phyloP scores from a whole-genome alignment of 31 red algal species.

The Asparagopsis taxiformis region DNA sequence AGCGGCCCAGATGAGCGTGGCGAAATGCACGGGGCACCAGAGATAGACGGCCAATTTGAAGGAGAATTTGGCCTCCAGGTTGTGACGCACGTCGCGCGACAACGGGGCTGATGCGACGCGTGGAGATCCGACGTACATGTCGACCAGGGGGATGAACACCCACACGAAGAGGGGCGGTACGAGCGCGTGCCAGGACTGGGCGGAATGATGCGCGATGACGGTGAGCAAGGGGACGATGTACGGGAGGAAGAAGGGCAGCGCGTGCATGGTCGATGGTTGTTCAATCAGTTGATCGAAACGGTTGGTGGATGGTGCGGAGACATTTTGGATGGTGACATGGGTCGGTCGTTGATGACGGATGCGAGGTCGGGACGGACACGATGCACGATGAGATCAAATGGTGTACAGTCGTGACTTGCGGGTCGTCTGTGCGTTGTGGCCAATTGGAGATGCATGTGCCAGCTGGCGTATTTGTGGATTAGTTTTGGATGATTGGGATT shows the following conservation, averaged over 20 bases:
- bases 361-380: no score
- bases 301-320: no score
- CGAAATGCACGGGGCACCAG: slow-evolving; percentile 57
- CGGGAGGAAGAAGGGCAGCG: slow-evolving; percentile 28
- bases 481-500: no score
- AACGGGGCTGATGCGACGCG: not conserved
- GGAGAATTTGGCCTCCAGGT: not conserved
- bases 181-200: slow-evolving; percentile 14
- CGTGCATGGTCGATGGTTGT: no score
- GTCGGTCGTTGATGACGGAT: no score
- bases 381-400: no score
- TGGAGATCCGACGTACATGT: slow-evolving; percentile 20
- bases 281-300: no score
- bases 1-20: slow-evolving; percentile 49
- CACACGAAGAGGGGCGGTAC: slow-evolving; percentile 50
- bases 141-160: slow-evolving; percentile 46
- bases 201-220: slow-evolving; percentile 13
- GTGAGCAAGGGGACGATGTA: slow-evolving; percentile 54
- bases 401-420: no score
- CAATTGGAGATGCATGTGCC: no score
- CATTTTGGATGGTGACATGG: no score
- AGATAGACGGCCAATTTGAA: slow-evolving; percentile 48
- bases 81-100: not conserved
- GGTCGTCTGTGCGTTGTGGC: no score
- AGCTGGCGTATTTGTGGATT: no score